Conservation (phyloP, 805 yeast genomes). For the Kregervanrija fluxuum region DNA sequence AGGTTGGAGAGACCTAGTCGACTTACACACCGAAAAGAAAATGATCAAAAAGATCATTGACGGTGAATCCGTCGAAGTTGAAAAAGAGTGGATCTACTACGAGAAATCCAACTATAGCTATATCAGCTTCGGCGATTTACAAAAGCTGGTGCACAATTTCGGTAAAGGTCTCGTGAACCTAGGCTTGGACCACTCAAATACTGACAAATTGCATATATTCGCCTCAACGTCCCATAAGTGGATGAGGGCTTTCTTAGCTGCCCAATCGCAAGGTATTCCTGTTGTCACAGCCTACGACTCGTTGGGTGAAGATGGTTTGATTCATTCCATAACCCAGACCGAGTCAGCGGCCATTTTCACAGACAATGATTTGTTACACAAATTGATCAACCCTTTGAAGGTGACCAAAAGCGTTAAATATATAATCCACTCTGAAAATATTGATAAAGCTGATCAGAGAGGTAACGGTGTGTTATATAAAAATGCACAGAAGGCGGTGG, state of each 20-base stretch:
- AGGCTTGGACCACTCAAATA: slow-evolving; percentile 59
- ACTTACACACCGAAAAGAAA: slow-evolving; percentile 71
- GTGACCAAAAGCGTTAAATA: slow-evolving; percentile 53
- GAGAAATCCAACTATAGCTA: slow-evolving; percentile 71
- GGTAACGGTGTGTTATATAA: slow-evolving; percentile 51
- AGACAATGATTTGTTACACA: slow-evolving; percentile 64
- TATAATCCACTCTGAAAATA: slow-evolving; percentile 63
- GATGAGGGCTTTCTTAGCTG: slow-evolving; percentile 82
- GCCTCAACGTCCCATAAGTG: slow-evolving; percentile 85
- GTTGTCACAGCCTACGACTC: slow-evolving; percentile 96
- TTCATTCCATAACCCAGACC: slow-evolving; percentile 80
- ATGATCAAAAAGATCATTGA: slow-evolving; percentile 66
- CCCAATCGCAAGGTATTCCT: slow-evolving; percentile 72
- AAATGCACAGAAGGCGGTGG: slow-evolving; percentile 50
- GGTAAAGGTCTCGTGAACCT: slow-evolving; percentile 72
- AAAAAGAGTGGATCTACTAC: slow-evolving; percentile 82
- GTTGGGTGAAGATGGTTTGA: slow-evolving; percentile 80
- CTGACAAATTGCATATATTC: slow-evolving; percentile 69
- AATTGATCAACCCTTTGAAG: slow-evolving; percentile 66
- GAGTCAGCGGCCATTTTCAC: slow-evolving; percentile 74
- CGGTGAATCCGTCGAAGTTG: slow-evolving; percentile 64
- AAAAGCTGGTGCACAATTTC: slow-evolving; percentile 38
- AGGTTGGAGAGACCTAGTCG: slow-evolving; percentile 73
- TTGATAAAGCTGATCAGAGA: slow-evolving; percentile 58
- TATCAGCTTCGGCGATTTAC: slow-evolving; percentile 54